These are phyloP conservation scores for Xylaria longipes DNA, from an alignment of 495 filamentous ascomycete species.

Conservation along the genomic window DNA sequence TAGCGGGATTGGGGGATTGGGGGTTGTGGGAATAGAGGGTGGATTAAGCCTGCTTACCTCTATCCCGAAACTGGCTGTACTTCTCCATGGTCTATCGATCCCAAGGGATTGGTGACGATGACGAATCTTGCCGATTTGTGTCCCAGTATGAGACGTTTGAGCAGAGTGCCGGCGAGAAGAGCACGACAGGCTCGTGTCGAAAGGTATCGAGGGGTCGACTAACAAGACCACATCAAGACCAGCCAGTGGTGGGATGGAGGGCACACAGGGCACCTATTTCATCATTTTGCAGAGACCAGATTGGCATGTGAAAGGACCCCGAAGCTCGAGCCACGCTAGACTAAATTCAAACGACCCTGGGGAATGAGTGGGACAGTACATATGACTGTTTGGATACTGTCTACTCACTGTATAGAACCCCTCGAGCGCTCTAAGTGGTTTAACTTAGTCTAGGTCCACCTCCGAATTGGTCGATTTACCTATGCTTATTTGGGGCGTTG, in stretches of 20 bases:
- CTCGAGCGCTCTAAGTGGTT: background rate
- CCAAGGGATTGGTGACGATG: background rate
- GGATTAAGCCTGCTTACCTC: constrained; percentile 63
- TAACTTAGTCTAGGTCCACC: too few species aligned
- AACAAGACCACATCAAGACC: background rate
- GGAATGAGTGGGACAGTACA: background rate
- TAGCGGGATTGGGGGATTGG: background rate
- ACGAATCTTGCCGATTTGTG: background rate
- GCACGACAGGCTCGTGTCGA: background rate
- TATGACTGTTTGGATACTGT: background rate
- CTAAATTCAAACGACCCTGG: too few species aligned
- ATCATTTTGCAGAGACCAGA: constrained; percentile 6
- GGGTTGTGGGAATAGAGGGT: background rate
- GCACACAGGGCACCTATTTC: constrained; percentile 7
- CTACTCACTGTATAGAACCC: background rate
- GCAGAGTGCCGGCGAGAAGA: background rate
- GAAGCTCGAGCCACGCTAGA: constrained; percentile 22
- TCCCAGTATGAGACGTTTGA: background rate
- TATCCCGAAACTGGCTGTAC: constrained; percentile 93
- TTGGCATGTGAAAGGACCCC: constrained; percentile 37
- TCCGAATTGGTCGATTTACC: background rate
- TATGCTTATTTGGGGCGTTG: constrained; percentile 13
- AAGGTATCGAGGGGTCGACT: constrained; percentile 3
- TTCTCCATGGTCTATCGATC: constrained; percentile 78
- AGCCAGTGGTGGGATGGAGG: background rate